phyloP scores from a whole-genome alignment of 1,284 basidiomycete genomes.

The Hypsizygus ulmarius region DNA sequence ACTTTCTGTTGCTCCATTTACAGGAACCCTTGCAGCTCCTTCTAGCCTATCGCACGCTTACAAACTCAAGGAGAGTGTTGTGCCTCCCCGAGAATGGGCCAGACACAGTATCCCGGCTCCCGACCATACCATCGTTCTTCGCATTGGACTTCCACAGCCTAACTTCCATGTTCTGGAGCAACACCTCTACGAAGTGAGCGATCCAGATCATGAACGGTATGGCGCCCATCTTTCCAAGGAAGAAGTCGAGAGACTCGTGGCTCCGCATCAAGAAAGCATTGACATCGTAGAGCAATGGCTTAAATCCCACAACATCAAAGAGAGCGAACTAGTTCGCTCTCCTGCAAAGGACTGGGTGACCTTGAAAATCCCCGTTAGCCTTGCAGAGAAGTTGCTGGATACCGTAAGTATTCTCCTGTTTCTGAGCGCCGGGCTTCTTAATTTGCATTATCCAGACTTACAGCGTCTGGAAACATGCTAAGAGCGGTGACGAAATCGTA shows the following conservation, averaged over 20 bases:
- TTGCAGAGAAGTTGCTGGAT: slow-evolving; percentile 67
- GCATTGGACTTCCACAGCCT: slow-evolving; percentile 66
- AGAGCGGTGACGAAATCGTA: slow-evolving; percentile 54
- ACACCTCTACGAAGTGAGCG: slow-evolving; percentile 66
- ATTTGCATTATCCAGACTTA: slow-evolving; percentile 47
- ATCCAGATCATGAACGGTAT: slow-evolving; percentile 60
- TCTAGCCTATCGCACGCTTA: slow-evolving; percentile 19
- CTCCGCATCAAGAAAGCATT: slow-evolving; percentile 54
- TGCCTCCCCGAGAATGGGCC: slow-evolving; percentile 51
- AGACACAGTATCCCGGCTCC: slow-evolving; percentile 42
- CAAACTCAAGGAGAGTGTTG: slow-evolving; percentile 37
- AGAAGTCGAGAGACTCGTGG: slow-evolving; percentile 57
- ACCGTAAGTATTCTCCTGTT: slow-evolving; percentile 45
- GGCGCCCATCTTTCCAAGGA: slow-evolving; percentile 66
- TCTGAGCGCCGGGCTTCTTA: not conserved
- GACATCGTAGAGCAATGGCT: slow-evolving; percentile 62
- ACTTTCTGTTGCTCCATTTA: slow-evolving; percentile 10
- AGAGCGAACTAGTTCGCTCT: slow-evolving; percentile 48
- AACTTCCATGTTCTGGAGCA: slow-evolving; percentile 58
- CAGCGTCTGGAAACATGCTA: slow-evolving; percentile 54
- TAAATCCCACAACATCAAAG: slow-evolving; percentile 49
- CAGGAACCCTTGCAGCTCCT: slow-evolving; percentile 17
- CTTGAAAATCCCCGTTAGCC: slow-evolving; percentile 52
- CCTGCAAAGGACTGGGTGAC: slow-evolving; percentile 70
- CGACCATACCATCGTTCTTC: slow-evolving; percentile 51